A percentile compares a stretch with the other conserved stretches of the same genome.
These are phyloP conservation scores for Mercurialis annua DNA, from an alignment of 345 rosid species.

Conservation along the genomic window DNA sequence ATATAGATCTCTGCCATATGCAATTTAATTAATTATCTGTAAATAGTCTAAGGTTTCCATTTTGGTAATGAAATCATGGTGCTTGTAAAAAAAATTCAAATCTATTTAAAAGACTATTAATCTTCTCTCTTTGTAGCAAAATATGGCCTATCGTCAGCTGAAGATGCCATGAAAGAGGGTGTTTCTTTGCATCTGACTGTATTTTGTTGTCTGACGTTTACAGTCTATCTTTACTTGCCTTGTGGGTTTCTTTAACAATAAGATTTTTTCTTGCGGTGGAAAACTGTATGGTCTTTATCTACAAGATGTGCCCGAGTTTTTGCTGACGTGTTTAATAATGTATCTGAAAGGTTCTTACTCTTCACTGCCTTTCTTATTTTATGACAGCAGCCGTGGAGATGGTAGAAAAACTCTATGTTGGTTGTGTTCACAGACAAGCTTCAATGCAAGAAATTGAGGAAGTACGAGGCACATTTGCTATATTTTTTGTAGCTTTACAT, in stretches of 20 bases:
- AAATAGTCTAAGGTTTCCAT: neutral
- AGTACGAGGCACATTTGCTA: constrained; percentile 37
- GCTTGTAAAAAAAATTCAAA: neutral
- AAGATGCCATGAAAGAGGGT: neutral
- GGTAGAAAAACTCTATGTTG: constrained; percentile 70
- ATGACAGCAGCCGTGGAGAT: constrained; percentile 39
- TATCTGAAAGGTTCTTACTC: neutral
- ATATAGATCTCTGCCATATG: neutral
- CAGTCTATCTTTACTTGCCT: neutral
- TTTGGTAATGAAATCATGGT: neutral
- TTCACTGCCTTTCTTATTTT: constrained; percentile 8
- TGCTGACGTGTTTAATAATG: neutral
- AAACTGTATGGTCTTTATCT: neutral
- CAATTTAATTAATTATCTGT: neutral
- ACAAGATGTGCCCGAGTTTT: neutral
- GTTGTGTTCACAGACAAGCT: constrained; percentile 64
- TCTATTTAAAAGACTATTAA: neutral
- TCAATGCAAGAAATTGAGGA: constrained; percentile 63
- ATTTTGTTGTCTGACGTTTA: neutral
- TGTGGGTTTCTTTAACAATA: constrained; percentile 7
- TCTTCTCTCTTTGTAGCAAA: neutral
- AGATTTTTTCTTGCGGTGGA: constrained; percentile 12
- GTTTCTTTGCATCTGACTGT: neutral
- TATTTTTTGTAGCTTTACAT: neutral
- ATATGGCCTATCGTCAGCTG: neutral